phyloP scores from a whole-genome alignment of 345 rosid genomes.

The Euphorbia pulcherrima region DNA sequence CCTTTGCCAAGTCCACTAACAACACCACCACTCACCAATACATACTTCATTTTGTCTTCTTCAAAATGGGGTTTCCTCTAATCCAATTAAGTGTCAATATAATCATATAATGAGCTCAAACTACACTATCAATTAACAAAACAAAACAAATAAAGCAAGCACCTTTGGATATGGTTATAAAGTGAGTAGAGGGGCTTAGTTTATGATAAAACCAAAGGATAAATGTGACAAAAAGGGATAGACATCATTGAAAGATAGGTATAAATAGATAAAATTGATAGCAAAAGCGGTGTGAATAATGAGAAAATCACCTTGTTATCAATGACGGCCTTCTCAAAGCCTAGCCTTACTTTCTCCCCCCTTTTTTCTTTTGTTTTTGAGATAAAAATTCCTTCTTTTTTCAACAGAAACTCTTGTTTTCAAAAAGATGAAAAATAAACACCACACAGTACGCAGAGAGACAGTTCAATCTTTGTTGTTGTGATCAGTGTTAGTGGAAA shows the following conservation, averaged over 20 bases:
- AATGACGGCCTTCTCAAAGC: constrained; percentile 17
- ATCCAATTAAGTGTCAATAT: background rate
- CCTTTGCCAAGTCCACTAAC: constrained; percentile 38
- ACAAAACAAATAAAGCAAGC: background rate
- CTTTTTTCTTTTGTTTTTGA: constrained; percentile 8
- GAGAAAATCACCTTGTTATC: constrained; percentile 17
- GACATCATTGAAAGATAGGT: background rate
- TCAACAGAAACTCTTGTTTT: background rate
- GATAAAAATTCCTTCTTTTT: no score
- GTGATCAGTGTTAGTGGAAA: background rate
- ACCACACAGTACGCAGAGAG: background rate
- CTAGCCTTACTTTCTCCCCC: constrained; percentile 51
- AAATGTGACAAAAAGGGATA: constrained; percentile 8
- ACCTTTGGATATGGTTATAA: background rate
- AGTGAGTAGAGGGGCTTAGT: background rate
- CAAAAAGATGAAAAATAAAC: background rate
- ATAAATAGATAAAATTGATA: background rate
- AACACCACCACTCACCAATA: constrained; percentile 33
- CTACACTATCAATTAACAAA: background rate
- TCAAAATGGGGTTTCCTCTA: background rate
- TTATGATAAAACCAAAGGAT: constrained; percentile 15
- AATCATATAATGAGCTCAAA: background rate
- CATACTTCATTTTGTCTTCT: constrained; percentile 23
- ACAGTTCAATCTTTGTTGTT: no score
- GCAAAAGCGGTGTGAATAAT: constrained; percentile 1